Evolutionary conservation across 2,329 filamentous ascomycete species (phyloP).

Genomic region (Colletotrichum tropicale): DNA sequence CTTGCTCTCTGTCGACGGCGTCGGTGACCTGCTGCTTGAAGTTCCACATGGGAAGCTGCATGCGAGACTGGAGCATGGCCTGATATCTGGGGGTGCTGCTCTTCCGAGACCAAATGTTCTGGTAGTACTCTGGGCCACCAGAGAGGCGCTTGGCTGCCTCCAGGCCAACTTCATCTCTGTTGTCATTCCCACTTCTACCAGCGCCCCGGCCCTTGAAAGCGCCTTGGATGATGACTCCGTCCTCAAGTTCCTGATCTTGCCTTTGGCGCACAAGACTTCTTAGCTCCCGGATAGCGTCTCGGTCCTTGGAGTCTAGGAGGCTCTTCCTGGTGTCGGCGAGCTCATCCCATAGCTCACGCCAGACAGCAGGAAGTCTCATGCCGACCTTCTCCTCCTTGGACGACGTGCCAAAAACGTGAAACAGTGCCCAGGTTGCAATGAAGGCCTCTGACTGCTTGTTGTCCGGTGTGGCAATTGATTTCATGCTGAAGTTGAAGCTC

Average conservation of each 20-base stretch:
- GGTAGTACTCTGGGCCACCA: slow-evolving; percentile 53
- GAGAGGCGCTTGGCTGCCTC: slow-evolving; percentile 46
- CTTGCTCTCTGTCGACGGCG: slow-evolving; percentile 79
- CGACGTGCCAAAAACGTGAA: slow-evolving; percentile 78
- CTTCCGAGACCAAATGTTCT: slow-evolving; percentile 66
- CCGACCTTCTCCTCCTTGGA: slow-evolving; percentile 86
- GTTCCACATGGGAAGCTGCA: slow-evolving; percentile 86
- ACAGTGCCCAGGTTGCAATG: slow-evolving; percentile 81
- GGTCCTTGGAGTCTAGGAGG: slow-evolving; percentile 72
- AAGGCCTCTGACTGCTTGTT: slow-evolving; percentile 85
- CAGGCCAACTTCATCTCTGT: slow-evolving; percentile 49
- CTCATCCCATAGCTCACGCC: slow-evolving; percentile 87
- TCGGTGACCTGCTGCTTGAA: slow-evolving; percentile 81
- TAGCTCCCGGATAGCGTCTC: slow-evolving; percentile 69
- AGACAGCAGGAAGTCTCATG: slow-evolving; percentile 76
- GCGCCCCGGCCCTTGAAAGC: slow-evolving; percentile 71
- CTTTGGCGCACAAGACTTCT: slow-evolving; percentile 73
- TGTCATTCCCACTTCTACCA: slow-evolving; percentile 51
- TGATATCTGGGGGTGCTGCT: slow-evolving; percentile 67
- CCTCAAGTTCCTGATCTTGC: slow-evolving; percentile 71
- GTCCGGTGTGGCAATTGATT: slow-evolving; percentile 74
- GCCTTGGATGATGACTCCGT: slow-evolving; percentile 77
- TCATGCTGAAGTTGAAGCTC: slow-evolving; percentile 75
- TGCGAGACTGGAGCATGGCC: slow-evolving; percentile 78
- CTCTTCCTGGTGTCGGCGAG: slow-evolving; percentile 74